These are phyloP conservation scores for Rhizopogon roseolus DNA, from an alignment of 768 basidiomycete species.

Conservation along the genomic window DNA sequence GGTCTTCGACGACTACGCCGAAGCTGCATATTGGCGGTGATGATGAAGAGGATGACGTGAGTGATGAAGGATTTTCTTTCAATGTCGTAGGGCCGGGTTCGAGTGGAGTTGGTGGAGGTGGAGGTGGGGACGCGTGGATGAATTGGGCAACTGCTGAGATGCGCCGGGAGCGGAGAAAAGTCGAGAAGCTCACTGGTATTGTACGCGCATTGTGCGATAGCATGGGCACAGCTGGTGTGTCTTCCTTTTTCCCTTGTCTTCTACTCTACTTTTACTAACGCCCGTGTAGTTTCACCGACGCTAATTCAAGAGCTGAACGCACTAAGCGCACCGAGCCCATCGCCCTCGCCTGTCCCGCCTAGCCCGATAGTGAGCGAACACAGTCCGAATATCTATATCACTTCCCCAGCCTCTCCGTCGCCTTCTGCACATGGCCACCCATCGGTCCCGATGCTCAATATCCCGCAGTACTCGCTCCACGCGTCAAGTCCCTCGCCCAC, in stretches of 20 bases:
- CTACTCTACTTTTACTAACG: not conserved
- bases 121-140: conserved; percentile 21
- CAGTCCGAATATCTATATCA: conserved; percentile 70
- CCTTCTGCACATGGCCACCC: conserved; percentile 15
- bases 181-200: conserved; percentile 55
- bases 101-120: not conserved
- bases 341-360: conserved; percentile 19
- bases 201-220: conserved; percentile 62
- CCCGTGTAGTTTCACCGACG: conserved; percentile 11
- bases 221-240: conserved; percentile 45
- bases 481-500: conserved; percentile 26
- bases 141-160: conserved; percentile 31
- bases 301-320: conserved; percentile 23
- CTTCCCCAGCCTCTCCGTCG: conserved; percentile 50
- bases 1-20: conserved; percentile 19
- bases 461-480: conserved; percentile 20
- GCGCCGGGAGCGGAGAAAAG: conserved; percentile 55
- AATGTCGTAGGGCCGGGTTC: conserved; percentile 7
- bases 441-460: conserved; percentile 24
- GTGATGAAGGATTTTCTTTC: conserved; percentile 1
- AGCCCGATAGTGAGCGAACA: conserved; percentile 10
- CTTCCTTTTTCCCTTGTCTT: not conserved
- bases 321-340: conserved; percentile 23
- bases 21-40: conserved; percentile 24
- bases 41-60: conserved; percentile 17